These are phyloP conservation scores for Lantana camara DNA, from an alignment of 257 asterid species.

Conservation along the genomic window DNA sequence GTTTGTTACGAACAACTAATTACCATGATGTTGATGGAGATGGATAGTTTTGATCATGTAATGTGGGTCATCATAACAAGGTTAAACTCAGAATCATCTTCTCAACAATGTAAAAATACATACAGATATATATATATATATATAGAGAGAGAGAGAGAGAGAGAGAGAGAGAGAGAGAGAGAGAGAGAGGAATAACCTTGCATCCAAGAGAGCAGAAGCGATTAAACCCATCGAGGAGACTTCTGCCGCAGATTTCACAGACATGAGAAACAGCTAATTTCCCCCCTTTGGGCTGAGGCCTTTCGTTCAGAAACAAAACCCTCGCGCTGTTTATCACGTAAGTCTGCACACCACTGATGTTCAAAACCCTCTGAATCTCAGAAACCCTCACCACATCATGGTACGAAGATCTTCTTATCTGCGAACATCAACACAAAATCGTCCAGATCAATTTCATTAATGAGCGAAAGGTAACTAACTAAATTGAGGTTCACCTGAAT, in stretches of 20 bases:
- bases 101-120: too few relatives aligned
- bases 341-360: slow-evolving; percentile 80
- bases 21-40: slow-evolving; percentile 31
- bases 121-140: neutral
- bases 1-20: slow-evolving; percentile 3
- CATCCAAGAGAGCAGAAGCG: slow-evolving; percentile 92
- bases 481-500: slow-evolving; percentile 80
- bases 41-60: neutral
- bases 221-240: slow-evolving; percentile 63
- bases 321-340: slow-evolving; percentile 90
- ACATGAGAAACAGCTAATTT: slow-evolving; percentile 63
- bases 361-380: slow-evolving; percentile 78
- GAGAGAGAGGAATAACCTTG: slow-evolving; percentile 52
- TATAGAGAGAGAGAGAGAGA: neutral
- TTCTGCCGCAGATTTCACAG: slow-evolving; percentile 80
- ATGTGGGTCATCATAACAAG: neutral
- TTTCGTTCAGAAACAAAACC: slow-evolving; percentile 82
- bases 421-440: neutral
- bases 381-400: slow-evolving; percentile 93
- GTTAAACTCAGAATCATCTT: too few relatives aligned
- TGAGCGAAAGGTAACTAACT: too few relatives aligned
- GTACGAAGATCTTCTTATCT: slow-evolving; percentile 92
- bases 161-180: neutral
- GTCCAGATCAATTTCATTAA: too few relatives aligned
- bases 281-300: slow-evolving; percentile 82